These are phyloP conservation scores for Aspergillus fructus DNA, from an alignment of 2,329 filamentous ascomycete species.

Conservation along the genomic window DNA sequence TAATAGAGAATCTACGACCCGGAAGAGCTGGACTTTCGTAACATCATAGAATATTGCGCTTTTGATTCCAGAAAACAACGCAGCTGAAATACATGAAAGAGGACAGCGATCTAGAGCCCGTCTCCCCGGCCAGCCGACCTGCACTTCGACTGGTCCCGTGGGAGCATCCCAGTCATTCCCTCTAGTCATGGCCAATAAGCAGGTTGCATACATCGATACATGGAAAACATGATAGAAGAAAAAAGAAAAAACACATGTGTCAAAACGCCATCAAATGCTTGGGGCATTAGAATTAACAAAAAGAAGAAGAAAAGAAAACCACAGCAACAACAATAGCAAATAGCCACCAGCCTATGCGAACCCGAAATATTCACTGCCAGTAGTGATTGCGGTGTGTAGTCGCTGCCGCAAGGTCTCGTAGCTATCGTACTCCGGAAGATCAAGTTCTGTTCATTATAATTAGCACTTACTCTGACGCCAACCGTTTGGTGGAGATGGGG, in stretches of 20 bases:
- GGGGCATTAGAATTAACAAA: slow-evolving; percentile 20
- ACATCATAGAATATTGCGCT: not conserved
- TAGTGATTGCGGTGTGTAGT: slow-evolving; percentile 93
- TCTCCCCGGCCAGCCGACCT: slow-evolving; percentile 33
- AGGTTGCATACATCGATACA: slow-evolving; percentile 23
- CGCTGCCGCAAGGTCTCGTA: slow-evolving; percentile 88
- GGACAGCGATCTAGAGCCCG: slow-evolving; percentile 16
- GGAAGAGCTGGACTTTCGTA: too few relatives aligned
- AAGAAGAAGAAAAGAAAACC: slow-evolving; percentile 6
- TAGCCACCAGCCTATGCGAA: slow-evolving; percentile 67
- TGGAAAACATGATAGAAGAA: slow-evolving; percentile 13
- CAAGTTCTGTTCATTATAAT: slow-evolving; percentile 68
- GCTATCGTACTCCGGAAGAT: slow-evolving; percentile 95
- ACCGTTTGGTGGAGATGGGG: not conserved
- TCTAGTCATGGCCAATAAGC: slow-evolving; percentile 11
- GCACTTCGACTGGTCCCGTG: slow-evolving; percentile 37
- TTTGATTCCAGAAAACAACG: slow-evolving; percentile 9
- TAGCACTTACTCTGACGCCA: slow-evolving; percentile 25
- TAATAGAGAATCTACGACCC: too few relatives aligned
- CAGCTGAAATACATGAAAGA: slow-evolving; percentile 17
- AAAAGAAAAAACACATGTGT: slow-evolving; percentile 14
- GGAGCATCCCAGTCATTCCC: slow-evolving; percentile 1
- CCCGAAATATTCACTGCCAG: slow-evolving; percentile 94
- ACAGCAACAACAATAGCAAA: slow-evolving; percentile 2
- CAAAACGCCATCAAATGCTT: slow-evolving; percentile 40